Conservation (phyloP, 495 filamentous ascomycete genomes). For the Penicillium egyptiacum region DNA sequence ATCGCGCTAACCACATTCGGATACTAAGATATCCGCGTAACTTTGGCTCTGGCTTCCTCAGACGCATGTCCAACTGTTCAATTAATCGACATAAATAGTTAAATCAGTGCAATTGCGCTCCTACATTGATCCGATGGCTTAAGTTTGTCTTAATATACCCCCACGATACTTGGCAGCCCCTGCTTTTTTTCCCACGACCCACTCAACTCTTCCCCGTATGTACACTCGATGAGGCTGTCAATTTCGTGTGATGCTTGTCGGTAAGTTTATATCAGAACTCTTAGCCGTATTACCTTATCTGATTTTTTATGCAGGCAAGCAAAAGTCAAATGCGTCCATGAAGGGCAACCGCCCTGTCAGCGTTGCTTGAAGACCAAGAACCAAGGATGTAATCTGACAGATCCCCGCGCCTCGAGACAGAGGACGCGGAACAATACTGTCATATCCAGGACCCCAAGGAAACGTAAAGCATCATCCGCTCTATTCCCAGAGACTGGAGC, state of each 20-base stretch:
- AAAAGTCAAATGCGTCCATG: conserved; percentile 47
- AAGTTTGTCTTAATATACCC: neutral
- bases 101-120: neutral
- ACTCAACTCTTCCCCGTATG: conserved; percentile 2
- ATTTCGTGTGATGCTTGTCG: conserved; percentile 46
- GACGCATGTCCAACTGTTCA: neutral
- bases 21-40: neutral
- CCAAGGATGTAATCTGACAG: conserved; percentile 33
- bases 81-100: neutral
- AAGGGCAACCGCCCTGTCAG: conserved; percentile 41
- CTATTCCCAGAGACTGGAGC: neutral
- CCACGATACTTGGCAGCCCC: neutral
- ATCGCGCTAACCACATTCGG: conserved; percentile 8
- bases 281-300: neutral
- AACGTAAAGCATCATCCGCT: conserved; percentile 17
- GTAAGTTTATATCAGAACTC: conserved; percentile 17
- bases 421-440: conserved; percentile 4
- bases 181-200: neutral
- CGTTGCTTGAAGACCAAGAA: conserved; percentile 35
- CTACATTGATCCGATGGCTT: conserved; percentile 9
- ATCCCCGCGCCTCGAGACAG: conserved; percentile 27
- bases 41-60: neutral
- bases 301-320: conserved; percentile 28
- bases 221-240: conserved; percentile 39
- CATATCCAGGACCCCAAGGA: conserved; percentile 10